These are phyloP conservation scores for Acanthamoeba sp. DNA, from an alignment of 208 protist species.

Conservation along the genomic window DNA sequence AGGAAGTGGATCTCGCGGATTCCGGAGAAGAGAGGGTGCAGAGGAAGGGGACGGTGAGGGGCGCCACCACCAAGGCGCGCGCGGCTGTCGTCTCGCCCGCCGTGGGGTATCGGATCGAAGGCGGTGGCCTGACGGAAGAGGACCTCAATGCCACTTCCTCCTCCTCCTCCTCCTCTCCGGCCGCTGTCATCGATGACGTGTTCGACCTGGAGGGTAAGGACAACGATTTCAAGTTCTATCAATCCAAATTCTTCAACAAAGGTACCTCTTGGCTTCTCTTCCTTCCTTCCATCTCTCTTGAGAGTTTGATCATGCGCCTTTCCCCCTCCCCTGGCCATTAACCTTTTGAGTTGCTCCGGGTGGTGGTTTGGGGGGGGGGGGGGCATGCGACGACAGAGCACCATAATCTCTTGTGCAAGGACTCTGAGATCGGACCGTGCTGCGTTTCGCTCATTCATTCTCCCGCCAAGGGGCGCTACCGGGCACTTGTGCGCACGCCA, in stretches of 20 bases:
- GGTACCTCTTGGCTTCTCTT: no score
- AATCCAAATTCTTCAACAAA: constrained; percentile 13
- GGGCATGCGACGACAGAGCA: constrained; percentile 20
- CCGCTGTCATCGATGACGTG: constrained; percentile 23
- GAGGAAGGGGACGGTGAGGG: constrained; percentile 49
- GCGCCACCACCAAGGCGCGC: background rate
- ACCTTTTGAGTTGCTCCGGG: no score
- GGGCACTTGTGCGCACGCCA: background rate
- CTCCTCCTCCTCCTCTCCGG: background rate
- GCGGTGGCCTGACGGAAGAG: constrained; percentile 15
- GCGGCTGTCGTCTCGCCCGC: background rate
- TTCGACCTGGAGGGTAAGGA: constrained; percentile 55
- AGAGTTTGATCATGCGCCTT: no score
- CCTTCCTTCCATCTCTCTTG: no score
- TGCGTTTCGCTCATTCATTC: constrained; percentile 9
- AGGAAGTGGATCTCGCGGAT: background rate
- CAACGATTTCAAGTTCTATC: constrained; percentile 26
- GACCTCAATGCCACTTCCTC: no score
- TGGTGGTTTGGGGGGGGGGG: no score
- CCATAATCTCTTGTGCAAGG: constrained; percentile 61
- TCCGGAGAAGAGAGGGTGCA: background rate
- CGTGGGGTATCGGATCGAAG: constrained; percentile 66
- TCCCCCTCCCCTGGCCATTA: no score
- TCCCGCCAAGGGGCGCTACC: background rate
- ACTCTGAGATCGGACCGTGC: constrained; percentile 47